Conservation (phyloP, 345 rosid species). For the Syzygium grande region DNA sequence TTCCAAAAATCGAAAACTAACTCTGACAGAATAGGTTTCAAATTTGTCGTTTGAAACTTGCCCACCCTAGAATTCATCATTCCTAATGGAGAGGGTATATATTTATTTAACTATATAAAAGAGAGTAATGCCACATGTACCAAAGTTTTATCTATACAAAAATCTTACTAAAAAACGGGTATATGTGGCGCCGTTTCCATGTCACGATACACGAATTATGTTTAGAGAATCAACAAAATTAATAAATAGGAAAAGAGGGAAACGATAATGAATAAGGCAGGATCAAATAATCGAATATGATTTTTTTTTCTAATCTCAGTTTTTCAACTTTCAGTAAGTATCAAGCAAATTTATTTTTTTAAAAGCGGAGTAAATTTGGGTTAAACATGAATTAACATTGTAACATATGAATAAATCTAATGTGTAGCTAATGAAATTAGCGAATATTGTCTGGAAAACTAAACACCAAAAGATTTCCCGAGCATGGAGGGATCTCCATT, state of each 20-base stretch:
- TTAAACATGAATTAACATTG: background rate
- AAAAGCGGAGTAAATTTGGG: background rate
- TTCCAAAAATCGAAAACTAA: fast-evolving
- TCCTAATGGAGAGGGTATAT: background rate
- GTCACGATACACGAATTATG: background rate
- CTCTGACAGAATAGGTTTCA: background rate
- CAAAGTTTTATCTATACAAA: background rate
- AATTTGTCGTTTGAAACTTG: background rate
- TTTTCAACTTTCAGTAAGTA: background rate
- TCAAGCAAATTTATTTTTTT: background rate
- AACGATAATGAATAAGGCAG: no score
- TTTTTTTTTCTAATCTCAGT: background rate
- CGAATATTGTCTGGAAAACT: background rate
- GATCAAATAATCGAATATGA: background rate
- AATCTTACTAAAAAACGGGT: background rate
- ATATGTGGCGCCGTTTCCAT: background rate
- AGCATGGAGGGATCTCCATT: background rate
- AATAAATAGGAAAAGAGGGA: background rate
- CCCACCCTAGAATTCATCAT: background rate
- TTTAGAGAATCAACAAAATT: background rate
- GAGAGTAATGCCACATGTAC: background rate
- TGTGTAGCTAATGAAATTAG: background rate
- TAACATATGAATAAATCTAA: background rate
- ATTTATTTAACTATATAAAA: background rate
- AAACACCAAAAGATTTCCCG: background rate